Conservation (phyloP, 768 basidiomycete species). For the Tricholoma bakamatsutake region DNA sequence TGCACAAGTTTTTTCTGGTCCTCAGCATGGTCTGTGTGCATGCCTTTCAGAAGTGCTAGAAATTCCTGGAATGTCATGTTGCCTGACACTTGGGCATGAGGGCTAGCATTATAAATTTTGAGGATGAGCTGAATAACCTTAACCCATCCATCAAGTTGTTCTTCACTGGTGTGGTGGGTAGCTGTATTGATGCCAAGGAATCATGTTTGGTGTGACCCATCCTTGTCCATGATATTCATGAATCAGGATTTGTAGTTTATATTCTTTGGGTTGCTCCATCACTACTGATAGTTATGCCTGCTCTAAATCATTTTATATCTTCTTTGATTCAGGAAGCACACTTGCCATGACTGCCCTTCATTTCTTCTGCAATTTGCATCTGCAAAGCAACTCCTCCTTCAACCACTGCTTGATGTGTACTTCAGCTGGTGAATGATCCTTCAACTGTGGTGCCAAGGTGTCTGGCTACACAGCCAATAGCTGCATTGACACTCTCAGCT, state of each 20-base stretch:
- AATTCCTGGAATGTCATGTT: not conserved
- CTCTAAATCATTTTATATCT: no score
- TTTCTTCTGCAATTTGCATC: not conserved
- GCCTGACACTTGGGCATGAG: not conserved
- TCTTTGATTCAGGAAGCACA: not conserved
- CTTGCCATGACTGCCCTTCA: no score
- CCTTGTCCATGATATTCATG: not conserved
- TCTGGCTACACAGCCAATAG: not conserved
- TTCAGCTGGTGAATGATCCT: not conserved
- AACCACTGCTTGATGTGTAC: not conserved
- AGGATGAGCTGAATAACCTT: not conserved
- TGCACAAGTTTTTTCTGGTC: not conserved
- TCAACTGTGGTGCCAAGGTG: not conserved
- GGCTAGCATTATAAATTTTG: not conserved
- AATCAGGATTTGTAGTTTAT: not conserved
- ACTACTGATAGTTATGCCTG: not conserved
- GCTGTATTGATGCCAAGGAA: not conserved
- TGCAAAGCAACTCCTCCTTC: not conserved
- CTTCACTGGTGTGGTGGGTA: not conserved
- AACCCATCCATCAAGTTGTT: not conserved
- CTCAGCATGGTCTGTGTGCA: not conserved
- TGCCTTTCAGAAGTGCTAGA: not conserved
- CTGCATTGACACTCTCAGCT: not conserved
- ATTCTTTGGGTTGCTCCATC: not conserved
- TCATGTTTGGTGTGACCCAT: not conserved